Evolutionary conservation across 306 rosid species (phyloP).

Genomic region (Trifolium subterraneum): DNA sequence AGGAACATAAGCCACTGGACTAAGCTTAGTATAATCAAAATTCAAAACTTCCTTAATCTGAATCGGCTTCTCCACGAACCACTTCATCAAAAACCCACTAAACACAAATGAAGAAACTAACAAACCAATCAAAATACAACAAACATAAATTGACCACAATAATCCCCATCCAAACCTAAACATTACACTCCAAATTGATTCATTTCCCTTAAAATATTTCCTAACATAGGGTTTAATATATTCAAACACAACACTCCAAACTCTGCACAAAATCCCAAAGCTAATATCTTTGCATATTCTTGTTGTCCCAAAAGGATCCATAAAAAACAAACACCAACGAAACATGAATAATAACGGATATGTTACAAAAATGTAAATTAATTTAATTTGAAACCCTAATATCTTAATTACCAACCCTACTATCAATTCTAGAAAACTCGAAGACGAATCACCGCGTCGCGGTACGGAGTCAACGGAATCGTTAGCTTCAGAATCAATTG

Average conservation of each 20-base stretch:
- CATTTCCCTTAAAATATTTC: conserved; percentile 52
- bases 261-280: conserved; percentile 35
- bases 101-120: conserved; percentile 58
- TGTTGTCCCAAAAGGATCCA: conserved; percentile 61
- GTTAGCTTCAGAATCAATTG: conserved; percentile 11
- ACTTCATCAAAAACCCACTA: conserved; percentile 59
- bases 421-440: conserved; percentile 48
- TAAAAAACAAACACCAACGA: conserved; percentile 50
- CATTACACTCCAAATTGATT: conserved; percentile 57
- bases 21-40: conserved; percentile 69
- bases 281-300: conserved; percentile 47
- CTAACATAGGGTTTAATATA: conserved; percentile 42
- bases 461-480: conserved; percentile 47
- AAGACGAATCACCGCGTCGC: conserved; percentile 46
- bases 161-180: conserved; percentile 72
- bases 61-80: conserved; percentile 64
- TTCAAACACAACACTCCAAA: conserved; percentile 29
- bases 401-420: conserved; percentile 64
- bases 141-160: conserved; percentile 63
- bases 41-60: conserved; percentile 63
- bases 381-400: conserved; percentile 58
- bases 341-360: conserved; percentile 56
- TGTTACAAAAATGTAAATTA: conserved; percentile 51
- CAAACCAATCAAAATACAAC: conserved; percentile 55
- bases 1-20: conserved; percentile 76